These are phyloP conservation scores for Pseudognaphalium luteoalbum DNA, from an alignment of 129 eudicot species.

Conservation along the genomic window DNA sequence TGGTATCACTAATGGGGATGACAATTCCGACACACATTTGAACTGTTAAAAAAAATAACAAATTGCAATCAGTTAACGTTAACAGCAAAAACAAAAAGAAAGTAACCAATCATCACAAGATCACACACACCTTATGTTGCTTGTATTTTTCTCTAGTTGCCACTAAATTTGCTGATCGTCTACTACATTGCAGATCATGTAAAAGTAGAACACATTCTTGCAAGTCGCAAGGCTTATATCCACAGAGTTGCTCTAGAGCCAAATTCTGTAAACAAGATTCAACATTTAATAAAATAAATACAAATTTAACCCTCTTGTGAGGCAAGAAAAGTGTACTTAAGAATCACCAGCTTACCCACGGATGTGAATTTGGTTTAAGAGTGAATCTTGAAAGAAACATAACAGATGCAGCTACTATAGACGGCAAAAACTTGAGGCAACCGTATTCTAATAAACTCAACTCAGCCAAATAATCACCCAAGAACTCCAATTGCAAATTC, in stretches of 20 bases:
- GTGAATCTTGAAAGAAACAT: slow-evolving; percentile 65
- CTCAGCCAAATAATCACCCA: slow-evolving; percentile 62
- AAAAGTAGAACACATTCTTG: slow-evolving; percentile 59
- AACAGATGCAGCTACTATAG: slow-evolving; percentile 72
- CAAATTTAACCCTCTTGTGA: background rate
- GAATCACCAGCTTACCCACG: slow-evolving; percentile 52
- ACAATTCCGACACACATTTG: slow-evolving; percentile 56
- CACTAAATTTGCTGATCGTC: slow-evolving; percentile 44
- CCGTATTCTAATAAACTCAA: slow-evolving; percentile 68
- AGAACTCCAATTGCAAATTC: slow-evolving; percentile 50
- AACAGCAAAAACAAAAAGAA: background rate
- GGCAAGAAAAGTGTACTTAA: background rate
- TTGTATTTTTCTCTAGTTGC: slow-evolving; percentile 67
- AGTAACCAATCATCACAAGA: background rate
- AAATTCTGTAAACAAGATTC: slow-evolving; percentile 35
- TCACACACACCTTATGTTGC: slow-evolving; percentile 54
- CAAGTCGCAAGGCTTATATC: slow-evolving; percentile 52
- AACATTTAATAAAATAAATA: background rate
- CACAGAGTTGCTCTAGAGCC: slow-evolving; percentile 44
- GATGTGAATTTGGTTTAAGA: slow-evolving; percentile 43
- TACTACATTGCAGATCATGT: slow-evolving; percentile 56
- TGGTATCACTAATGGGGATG: slow-evolving; percentile 49
- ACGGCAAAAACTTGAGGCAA: slow-evolving; percentile 77
- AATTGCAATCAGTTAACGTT: slow-evolving; percentile 10
- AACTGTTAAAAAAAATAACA: slow-evolving; percentile 41